Evolutionary conservation across 441 rosid species (phyloP).

Genomic region (Adansonia grandidieri): DNA sequence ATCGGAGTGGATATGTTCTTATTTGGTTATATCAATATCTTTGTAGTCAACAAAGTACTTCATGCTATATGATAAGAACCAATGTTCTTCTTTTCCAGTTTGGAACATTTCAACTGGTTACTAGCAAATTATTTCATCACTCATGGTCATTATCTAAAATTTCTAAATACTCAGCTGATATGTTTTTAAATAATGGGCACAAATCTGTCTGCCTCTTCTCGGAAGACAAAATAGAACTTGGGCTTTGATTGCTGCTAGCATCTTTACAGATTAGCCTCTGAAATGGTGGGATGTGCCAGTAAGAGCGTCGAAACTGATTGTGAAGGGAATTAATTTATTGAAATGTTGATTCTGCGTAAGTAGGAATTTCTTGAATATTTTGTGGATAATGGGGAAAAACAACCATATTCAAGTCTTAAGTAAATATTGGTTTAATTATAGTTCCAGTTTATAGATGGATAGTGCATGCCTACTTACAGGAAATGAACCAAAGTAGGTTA

Average conservation of each 20-base stretch:
- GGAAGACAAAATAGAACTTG: conserved; percentile 8
- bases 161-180: neutral
- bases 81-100: neutral
- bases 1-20: neutral
- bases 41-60: neutral
- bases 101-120: conserved; percentile 10
- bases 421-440: neutral
- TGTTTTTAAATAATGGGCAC: neutral
- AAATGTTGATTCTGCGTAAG: neutral
- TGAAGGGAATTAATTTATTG: neutral
- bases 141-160: neutral
- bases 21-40: neutral
- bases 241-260: conserved; percentile 4
- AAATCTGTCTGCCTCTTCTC: conserved; percentile 10
- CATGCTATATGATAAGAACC: neutral
- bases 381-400: conserved; percentile 4
- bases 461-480: neutral
- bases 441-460: conserved; percentile 11
- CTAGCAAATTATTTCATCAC: neutral
- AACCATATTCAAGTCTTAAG: neutral
- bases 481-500: neutral
- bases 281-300: neutral
- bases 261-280: neutral
- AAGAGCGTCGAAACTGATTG: conserved; percentile 1
- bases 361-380: neutral